Conservation (phyloP, 2,329 filamentous ascomycete genomes). For the Fusarium sp. region DNA sequence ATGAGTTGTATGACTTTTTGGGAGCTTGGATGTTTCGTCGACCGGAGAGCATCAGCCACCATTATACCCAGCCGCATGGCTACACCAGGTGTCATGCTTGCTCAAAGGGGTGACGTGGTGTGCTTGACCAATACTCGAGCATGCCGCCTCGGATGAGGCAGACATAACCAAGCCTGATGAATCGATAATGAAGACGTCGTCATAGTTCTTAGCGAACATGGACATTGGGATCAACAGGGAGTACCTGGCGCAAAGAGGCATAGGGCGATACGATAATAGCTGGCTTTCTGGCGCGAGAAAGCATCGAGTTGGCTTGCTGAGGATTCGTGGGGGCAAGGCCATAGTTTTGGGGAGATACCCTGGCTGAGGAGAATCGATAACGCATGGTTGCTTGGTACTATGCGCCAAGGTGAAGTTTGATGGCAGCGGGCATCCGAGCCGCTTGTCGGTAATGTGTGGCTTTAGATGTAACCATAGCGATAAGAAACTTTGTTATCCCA, state of each 20-base stretch:
- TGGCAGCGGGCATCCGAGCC: slow-evolving; percentile 22
- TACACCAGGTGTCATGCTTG: slow-evolving; percentile 39
- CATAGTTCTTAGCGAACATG: slow-evolving; percentile 24
- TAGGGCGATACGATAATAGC: background rate
- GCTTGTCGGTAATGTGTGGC: slow-evolving; percentile 5
- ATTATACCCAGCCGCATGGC: slow-evolving; percentile 47
- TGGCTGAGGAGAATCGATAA: background rate
- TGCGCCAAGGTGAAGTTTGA: slow-evolving; percentile 4
- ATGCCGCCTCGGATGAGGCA: slow-evolving; percentile 30
- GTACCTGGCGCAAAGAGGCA: slow-evolving; percentile 3
- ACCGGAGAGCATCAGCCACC: slow-evolving; percentile 40
- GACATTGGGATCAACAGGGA: slow-evolving; percentile 7
- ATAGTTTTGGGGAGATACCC: slow-evolving; percentile 16
- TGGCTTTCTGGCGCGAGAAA: slow-evolving; percentile 6
- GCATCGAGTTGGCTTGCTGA: background rate
- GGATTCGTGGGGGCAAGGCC: background rate
- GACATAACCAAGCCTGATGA: slow-evolving; percentile 23
- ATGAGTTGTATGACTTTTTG: slow-evolving; percentile 42
- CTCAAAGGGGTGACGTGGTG: slow-evolving; percentile 25
- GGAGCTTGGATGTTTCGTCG: slow-evolving; percentile 37
- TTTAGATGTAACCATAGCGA: slow-evolving; percentile 20
- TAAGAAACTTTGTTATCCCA: slow-evolving; percentile 16
- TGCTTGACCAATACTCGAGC: slow-evolving; percentile 19
- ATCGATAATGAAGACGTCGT: slow-evolving; percentile 33
- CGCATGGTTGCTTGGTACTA: slow-evolving; percentile 15